Base-by-base conservation (phyloP, 257 asterid species). In the Rubia yunnanensis region DNA sequence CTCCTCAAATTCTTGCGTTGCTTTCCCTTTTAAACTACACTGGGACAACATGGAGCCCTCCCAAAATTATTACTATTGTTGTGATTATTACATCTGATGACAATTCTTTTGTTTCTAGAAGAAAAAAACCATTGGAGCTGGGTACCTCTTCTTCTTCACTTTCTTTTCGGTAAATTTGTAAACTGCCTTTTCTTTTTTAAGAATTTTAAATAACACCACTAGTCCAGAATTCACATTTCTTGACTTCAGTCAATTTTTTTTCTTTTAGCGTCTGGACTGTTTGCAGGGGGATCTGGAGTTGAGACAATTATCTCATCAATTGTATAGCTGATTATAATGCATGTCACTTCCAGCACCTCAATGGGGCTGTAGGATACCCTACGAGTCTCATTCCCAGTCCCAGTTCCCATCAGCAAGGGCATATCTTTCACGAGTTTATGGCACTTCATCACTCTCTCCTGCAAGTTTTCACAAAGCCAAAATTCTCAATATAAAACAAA, bases 331-430 rank as follows among this genome's bases (percentile, higher is more conserved):
- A 82, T n/a, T n/a, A n/a, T 60, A 62, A 82, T 70, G 65, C 78
- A 81, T 68, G 77, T 84, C 48, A 78, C 92, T 23, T 88, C 95
- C 70, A 86, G 67, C 60, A 89, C 91, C 72, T 89, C 88, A 72
- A 69, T 82, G 22, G 91, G 94, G 68, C 91, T 89, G 48, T 71
- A 78, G 53, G 89, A 80, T n/a, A n/a, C n/a, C n/a, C n/a, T n/a
- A n/a, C n/a, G n/a, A 48, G 76, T 60, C 17, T 73, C 54, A 2
- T 5, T 48, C n/a, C 5, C 8, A 13, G n/a, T 23, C 18, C 15
- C 54, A 20, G 9, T 9, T 64, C 26, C 6, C 56, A 63, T 62
- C 36, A 35, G 70, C 69, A 85, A 69, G 70, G 78, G 75, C 83
- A 84, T 74, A 73, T 81, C 88, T 77, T 79, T 63, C n/a, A n/a